Evolutionary conservation across 805 yeast genomes (phyloP).

Genomic region (Candida sonorensis): DNA sequence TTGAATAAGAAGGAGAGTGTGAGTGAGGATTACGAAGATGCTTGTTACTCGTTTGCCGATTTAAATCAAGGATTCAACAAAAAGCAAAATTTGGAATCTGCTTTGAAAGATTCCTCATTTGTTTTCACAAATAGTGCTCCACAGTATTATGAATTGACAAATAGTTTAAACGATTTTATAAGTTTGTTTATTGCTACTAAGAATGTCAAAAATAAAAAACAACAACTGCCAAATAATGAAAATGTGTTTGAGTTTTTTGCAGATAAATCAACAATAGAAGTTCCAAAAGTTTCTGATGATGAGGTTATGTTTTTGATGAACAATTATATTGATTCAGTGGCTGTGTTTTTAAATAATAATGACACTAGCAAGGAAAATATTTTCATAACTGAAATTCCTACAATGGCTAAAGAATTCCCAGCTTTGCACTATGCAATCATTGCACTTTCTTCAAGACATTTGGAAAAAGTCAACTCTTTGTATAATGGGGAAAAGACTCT

Average conservation of each 20-base stretch:
- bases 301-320: constrained; percentile 27
- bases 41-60: constrained; percentile 16
- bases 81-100: constrained; percentile 3
- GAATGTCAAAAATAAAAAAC: constrained; percentile 9
- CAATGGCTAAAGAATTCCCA: constrained; percentile 32
- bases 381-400: constrained; percentile 28
- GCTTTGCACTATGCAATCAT: constrained; percentile 21
- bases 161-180: constrained; percentile 34
- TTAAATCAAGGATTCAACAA: constrained; percentile 3
- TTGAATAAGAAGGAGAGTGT: constrained; percentile 9
- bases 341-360: constrained; percentile 20
- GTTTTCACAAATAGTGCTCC: constrained; percentile 5
- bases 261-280: constrained; percentile 17
- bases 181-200: constrained; percentile 29
- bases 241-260: constrained; percentile 21
- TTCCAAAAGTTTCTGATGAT: constrained; percentile 23
- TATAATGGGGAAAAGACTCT: constrained; percentile 23
- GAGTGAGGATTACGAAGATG: constrained; percentile 18
- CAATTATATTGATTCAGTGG: constrained; percentile 31
- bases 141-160: constrained; percentile 25
- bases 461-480: constrained; percentile 14
- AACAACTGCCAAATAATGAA: constrained; percentile 19
- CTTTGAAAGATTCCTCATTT: constrained; percentile 7
- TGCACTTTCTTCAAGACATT: constrained; percentile 24
- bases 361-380: constrained; percentile 23